Conservation (phyloP, 164 flowering plant genomes). For the Macadamia integrifolia region DNA sequence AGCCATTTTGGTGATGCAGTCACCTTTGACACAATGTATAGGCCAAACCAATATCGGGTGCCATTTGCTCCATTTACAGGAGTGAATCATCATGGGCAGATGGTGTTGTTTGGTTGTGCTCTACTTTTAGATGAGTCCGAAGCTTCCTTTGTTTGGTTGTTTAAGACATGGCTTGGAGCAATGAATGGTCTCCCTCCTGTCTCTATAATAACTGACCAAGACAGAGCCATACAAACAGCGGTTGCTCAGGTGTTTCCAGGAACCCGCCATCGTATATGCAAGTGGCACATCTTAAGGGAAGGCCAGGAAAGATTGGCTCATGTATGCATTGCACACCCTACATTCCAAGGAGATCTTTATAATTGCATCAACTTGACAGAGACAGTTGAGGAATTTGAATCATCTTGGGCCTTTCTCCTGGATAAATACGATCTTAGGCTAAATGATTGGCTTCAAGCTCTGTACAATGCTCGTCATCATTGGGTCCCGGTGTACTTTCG, state of each 20-base stretch:
- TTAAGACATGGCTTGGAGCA: conserved; percentile 65
- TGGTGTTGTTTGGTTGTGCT: conserved; percentile 70
- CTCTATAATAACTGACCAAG: conserved; percentile 64
- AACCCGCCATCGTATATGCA: conserved; percentile 60
- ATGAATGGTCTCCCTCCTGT: conserved; percentile 59
- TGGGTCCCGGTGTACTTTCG: conserved; percentile 75
- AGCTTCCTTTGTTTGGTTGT: conserved; percentile 61
- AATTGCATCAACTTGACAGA: conserved; percentile 59
- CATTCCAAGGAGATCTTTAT: conserved; percentile 49
- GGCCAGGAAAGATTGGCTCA: conserved; percentile 61
- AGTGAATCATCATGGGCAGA: conserved; percentile 71
- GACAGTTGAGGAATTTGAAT: conserved; percentile 67
- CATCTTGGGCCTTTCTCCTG: conserved; percentile 50
- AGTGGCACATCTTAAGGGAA: conserved; percentile 69
- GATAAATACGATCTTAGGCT: conserved; percentile 48
- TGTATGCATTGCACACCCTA: conserved; percentile 43
- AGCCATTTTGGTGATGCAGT: conserved; percentile 71
- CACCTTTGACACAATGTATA: conserved; percentile 61
- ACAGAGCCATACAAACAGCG: conserved; percentile 55
- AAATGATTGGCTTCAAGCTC: conserved; percentile 66
- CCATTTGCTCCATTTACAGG: conserved; percentile 81
- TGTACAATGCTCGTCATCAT: conserved; percentile 49
- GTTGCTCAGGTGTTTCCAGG: conserved; percentile 56
- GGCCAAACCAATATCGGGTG: conserved; percentile 48
- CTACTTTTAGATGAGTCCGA: conserved; percentile 65